Conservation (phyloP, 2,329 filamentous ascomycete species). For the Paraphaeosphaeria minitans region DNA sequence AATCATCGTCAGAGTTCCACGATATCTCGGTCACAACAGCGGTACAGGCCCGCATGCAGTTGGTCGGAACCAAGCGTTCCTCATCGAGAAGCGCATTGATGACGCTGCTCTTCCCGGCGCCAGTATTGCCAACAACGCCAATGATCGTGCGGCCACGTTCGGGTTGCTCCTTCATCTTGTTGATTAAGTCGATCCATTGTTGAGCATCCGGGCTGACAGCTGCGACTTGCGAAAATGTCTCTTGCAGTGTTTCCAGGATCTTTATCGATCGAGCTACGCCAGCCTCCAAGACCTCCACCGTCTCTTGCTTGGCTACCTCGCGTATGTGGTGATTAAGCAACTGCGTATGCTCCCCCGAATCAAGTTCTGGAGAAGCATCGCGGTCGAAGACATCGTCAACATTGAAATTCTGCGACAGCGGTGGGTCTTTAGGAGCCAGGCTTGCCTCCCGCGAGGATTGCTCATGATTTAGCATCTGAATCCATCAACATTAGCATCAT, state of each 20-base stretch:
- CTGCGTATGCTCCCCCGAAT: conserved; percentile 10
- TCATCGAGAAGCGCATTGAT: conserved; percentile 69
- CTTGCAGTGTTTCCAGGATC: conserved; percentile 43
- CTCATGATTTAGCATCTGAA: conserved; percentile 40
- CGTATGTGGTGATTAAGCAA: conserved; percentile 31
- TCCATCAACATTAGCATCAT: not conserved
- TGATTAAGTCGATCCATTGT: conserved; percentile 51
- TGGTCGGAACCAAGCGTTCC: conserved; percentile 61
- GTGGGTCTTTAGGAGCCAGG: conserved; percentile 2
- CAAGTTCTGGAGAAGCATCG: conserved; percentile 16
- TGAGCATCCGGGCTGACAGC: conserved; percentile 35
- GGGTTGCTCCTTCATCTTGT: conserved; percentile 49
- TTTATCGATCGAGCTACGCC: conserved; percentile 47
- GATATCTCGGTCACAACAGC: conserved; percentile 66
- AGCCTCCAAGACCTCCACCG: conserved; percentile 46
- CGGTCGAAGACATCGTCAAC: conserved; percentile 24
- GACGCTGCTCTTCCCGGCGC: conserved; percentile 65
- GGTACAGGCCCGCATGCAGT: conserved; percentile 67
- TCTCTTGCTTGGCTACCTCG: conserved; percentile 37
- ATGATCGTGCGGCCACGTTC: conserved; percentile 55
- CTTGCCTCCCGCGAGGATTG: not conserved
- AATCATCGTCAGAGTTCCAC: conserved; percentile 56
- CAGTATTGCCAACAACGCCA: conserved; percentile 66
- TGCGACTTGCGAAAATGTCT: conserved; percentile 32
- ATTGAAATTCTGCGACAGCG: conserved; percentile 18